Conservation (phyloP, 2,329 filamentous ascomycete genomes). For the Aspergillus quadricinctus region DNA sequence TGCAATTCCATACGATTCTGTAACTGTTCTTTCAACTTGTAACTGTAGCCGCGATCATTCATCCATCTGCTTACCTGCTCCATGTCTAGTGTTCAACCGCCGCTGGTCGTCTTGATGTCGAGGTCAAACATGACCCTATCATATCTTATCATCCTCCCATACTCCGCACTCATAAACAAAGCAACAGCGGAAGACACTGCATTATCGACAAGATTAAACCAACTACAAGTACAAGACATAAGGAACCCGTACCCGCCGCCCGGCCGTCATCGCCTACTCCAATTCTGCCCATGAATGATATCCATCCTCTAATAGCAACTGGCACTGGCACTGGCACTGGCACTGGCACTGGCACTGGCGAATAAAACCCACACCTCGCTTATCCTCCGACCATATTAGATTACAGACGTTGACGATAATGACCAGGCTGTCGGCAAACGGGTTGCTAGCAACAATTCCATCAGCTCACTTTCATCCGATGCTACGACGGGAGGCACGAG, state of each 20-base stretch:
- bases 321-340: no score
- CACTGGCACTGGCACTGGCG: no score
- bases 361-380: neutral
- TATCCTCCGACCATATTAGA: neutral
- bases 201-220: neutral
- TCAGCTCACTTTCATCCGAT: neutral
- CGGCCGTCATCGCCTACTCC: no score
- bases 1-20: constrained; percentile 11
- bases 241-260: no score
- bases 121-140: no score
- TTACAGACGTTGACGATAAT: no score
- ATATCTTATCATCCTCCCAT: no score
- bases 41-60: neutral
- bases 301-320: no score
- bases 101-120: no score
- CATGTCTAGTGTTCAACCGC: no score
- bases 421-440: neutral
- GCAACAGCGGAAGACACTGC: neutral
- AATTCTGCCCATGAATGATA: neutral
- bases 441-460: neutral
- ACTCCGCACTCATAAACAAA: neutral
- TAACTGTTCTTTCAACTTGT: constrained; percentile 7
- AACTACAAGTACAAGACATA: neutral
- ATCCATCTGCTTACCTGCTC: neutral
- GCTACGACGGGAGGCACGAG: no score